These are phyloP conservation scores for Metschnikowia lochheadii DNA, from an alignment of 805 yeast genomes.

Conservation along the genomic window DNA sequence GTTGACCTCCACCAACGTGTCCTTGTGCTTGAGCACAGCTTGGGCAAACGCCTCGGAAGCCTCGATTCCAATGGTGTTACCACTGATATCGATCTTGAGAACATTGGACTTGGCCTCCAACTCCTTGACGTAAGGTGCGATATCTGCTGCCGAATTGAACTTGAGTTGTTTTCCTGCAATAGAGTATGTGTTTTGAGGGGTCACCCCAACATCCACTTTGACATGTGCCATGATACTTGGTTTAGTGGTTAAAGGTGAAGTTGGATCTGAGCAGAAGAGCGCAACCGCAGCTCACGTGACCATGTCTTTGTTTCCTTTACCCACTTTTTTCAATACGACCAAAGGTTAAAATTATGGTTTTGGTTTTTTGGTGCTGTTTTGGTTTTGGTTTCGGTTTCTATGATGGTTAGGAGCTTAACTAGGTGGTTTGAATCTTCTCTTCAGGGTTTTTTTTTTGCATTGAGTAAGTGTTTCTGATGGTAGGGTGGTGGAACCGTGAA, in stretches of 20 bases:
- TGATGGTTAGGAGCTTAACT: too few species aligned
- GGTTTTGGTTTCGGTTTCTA: too few species aligned
- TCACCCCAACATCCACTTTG: slow-evolving; percentile 33
- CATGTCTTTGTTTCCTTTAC: too few species aligned
- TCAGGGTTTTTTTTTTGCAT: too few species aligned
- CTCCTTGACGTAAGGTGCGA: slow-evolving; percentile 63
- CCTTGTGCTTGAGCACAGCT: slow-evolving; percentile 41
- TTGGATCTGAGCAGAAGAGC: background rate
- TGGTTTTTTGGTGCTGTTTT: too few species aligned
- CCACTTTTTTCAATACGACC: too few species aligned
- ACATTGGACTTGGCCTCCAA: slow-evolving; percentile 37
- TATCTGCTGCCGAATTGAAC: slow-evolving; percentile 68
- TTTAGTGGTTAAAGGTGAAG: background rate
- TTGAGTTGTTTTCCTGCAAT: slow-evolving; percentile 73
- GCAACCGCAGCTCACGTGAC: background rate
- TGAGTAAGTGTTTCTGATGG: too few species aligned
- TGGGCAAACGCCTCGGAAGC: slow-evolving; percentile 73
- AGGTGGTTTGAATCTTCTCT: too few species aligned
- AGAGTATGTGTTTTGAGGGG: slow-evolving; percentile 48
- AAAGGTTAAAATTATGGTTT: too few species aligned
- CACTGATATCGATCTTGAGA: slow-evolving; percentile 73
- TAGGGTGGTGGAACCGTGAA: too few species aligned
- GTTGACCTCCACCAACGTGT: slow-evolving; percentile 61
- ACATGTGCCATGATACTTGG: slow-evolving; percentile 20
- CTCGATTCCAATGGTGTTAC: slow-evolving; percentile 91